A percentile compares a stretch with the other conserved stretches of the same genome.
Evolutionary conservation across 208 protist genomes (phyloP).

Genomic region (Polymyxa betae): DNA sequence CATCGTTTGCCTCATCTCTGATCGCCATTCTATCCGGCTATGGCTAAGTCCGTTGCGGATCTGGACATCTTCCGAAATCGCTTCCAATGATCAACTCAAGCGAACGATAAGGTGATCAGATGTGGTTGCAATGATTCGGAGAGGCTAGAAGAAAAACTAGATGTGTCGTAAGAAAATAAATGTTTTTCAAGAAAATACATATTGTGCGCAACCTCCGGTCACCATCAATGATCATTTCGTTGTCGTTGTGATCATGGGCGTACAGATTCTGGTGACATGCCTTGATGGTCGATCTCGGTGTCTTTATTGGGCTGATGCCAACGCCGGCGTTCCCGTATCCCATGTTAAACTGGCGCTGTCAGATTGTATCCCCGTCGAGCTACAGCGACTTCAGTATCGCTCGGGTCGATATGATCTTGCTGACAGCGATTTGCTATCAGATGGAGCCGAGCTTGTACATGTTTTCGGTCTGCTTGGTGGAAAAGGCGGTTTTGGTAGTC

Average conservation of each 20-base stretch:
- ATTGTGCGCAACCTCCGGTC: no score
- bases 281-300: not conserved
- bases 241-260: not conserved
- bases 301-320: not conserved
- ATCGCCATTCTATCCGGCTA: no score
- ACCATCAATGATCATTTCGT: no score
- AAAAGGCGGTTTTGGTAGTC: conserved; percentile 19
- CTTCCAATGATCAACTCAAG: no score
- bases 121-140: no score
- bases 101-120: no score
- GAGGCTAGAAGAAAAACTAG: no score
- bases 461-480: conserved; percentile 2
- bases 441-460: not conserved
- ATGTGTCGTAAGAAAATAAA: no score
- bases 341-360: not conserved
- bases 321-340: not conserved
- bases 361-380: not conserved
- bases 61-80: no score
- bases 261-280: not conserved
- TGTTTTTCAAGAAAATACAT: no score
- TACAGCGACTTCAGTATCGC: not conserved
- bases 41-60: no score
- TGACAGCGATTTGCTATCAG: not conserved
- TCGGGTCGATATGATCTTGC: not conserved
- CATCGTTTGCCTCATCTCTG: no score